Evolutionary conservation across 352 stramenopile species (phyloP).

Genomic region (Plasmopara viticola): DNA sequence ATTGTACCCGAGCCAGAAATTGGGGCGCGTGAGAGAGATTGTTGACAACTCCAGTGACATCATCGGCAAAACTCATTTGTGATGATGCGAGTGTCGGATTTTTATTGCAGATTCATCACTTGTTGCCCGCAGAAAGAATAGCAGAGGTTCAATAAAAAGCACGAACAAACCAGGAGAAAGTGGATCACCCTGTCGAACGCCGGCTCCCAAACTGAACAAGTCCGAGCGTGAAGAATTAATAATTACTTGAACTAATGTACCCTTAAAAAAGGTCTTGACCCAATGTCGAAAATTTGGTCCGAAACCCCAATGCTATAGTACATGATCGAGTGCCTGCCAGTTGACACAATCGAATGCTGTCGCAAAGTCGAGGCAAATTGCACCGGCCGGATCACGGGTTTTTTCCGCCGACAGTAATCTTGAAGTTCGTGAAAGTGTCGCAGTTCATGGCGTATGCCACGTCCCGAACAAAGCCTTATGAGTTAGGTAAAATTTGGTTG

Average conservation of each 20-base stretch:
- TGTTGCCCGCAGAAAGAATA: not conserved
- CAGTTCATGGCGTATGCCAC: not conserved
- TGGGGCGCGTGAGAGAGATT: too few species aligned
- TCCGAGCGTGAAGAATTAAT: not conserved
- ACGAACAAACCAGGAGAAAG: too few species aligned
- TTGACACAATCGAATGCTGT: conserved; percentile 7
- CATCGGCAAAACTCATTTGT: not conserved
- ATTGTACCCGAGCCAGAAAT: too few species aligned
- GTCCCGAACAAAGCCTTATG: not conserved
- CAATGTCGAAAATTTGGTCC: not conserved
- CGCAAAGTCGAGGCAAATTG: conserved; percentile 1
- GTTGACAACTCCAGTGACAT: not conserved
- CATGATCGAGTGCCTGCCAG: too few species aligned
- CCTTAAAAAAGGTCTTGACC: not conserved
- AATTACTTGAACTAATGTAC: not conserved
- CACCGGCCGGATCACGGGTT: not conserved
- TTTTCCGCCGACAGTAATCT: not conserved
- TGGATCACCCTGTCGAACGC: not conserved
- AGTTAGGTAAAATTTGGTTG: too few species aligned
- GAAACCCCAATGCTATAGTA: conserved; percentile 3
- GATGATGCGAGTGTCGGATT: not conserved
- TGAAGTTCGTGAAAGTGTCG: not conserved
- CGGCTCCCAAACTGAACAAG: not conserved
- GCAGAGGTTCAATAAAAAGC: not conserved
- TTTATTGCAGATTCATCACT: not conserved